Conservation (phyloP, 129 eudicot species). For the Flaveria trinervia region DNA sequence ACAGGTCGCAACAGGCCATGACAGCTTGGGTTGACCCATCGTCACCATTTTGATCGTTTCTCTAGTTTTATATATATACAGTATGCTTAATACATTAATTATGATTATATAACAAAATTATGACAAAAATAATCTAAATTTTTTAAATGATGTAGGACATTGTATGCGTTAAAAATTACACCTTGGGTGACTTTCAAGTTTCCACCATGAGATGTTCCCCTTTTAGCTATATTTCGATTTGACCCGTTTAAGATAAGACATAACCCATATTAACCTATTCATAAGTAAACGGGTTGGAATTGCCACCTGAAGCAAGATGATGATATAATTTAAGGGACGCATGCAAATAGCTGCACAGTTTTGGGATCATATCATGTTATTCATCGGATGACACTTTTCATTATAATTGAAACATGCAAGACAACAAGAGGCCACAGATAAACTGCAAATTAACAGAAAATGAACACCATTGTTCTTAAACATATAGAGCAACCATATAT, state of each 20-base stretch:
- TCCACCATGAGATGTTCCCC: background rate
- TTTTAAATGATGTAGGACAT: background rate
- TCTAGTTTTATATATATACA: background rate
- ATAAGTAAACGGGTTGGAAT: background rate
- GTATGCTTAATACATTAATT: background rate
- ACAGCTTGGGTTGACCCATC: constrained; percentile 3
- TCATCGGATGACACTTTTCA: background rate
- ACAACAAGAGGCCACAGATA: background rate
- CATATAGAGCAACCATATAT: background rate
- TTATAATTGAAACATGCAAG: background rate
- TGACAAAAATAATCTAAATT: background rate
- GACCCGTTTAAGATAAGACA: background rate
- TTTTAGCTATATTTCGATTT: background rate
- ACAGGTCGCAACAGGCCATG: background rate
- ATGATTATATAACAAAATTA: background rate
- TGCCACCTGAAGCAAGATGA: background rate
- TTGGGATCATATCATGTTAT: constrained; percentile 1
- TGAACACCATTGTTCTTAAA: background rate
- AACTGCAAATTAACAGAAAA: constrained; percentile 3
- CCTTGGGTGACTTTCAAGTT: background rate
- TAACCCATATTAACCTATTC: background rate
- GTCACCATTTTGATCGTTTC: background rate
- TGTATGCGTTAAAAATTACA: background rate
- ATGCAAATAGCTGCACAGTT: background rate
- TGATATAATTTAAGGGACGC: background rate